A percentile compares a stretch with the other conserved stretches of the same genome.
These are phyloP conservation scores for Mentha longifolia DNA, from an alignment of 257 asterid genomes.

Conservation along the genomic window DNA sequence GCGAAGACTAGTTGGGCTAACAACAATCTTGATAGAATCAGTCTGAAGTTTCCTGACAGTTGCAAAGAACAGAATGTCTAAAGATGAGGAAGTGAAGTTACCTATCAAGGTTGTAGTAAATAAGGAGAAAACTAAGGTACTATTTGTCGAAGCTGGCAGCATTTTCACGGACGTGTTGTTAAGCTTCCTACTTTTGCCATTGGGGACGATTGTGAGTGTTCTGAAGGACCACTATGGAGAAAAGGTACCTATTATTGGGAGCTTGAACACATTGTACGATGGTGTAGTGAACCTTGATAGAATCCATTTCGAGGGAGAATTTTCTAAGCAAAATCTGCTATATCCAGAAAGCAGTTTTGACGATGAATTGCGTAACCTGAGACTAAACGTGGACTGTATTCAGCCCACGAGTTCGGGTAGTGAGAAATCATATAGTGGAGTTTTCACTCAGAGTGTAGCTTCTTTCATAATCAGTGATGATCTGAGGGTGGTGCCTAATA, in stretches of 20 bases:
- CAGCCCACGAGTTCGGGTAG: not conserved
- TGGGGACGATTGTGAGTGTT: conserved; percentile 1
- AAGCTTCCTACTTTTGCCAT: conserved; percentile 25
- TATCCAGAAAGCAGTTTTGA: not conserved
- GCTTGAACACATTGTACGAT: not conserved
- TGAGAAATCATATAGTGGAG: conserved; percentile 7
- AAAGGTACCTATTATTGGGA: not conserved
- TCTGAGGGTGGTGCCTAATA: conserved; percentile 26
- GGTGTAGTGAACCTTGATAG: conserved; percentile 11
- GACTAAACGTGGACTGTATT: not conserved
- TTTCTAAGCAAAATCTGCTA: not conserved
- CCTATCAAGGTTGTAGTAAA: conserved; percentile 23
- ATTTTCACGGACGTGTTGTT: conserved; percentile 19
- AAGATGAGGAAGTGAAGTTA: conserved; percentile 8
- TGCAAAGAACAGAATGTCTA: not conserved
- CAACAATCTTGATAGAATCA: not conserved
- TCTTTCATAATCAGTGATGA: conserved; percentile 32
- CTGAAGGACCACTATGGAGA: not conserved
- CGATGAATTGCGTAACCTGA: not conserved
- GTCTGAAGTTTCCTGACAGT: not conserved
- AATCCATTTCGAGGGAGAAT: not conserved
- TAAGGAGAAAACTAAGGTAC: conserved; percentile 29
- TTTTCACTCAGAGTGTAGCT: not conserved
- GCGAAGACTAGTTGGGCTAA: conserved; percentile 6
- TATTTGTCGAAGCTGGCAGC: conserved; percentile 5